A percentile compares a stretch with the other conserved stretches of the same genome.
These are phyloP conservation scores for Adansonia digitata DNA, from an alignment of 345 rosid genomes.

Conservation along the genomic window DNA sequence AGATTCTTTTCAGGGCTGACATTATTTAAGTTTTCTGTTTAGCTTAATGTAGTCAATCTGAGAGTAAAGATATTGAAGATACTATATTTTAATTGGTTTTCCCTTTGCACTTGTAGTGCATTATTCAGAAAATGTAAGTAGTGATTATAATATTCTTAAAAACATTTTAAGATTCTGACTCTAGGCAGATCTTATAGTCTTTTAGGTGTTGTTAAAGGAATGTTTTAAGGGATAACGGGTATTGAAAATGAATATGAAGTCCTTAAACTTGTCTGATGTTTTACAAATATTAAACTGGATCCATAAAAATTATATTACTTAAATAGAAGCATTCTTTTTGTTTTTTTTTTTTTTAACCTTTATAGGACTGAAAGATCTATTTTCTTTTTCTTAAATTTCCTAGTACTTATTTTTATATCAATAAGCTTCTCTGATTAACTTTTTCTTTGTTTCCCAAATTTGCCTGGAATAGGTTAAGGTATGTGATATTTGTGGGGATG, in stretches of 20 bases:
- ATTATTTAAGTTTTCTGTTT: background rate
- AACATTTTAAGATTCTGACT: background rate
- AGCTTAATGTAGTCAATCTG: background rate
- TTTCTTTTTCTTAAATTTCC: background rate
- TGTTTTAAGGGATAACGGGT: background rate
- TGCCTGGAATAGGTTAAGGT: conserved; percentile 80
- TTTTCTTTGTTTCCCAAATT: conserved; percentile 3
- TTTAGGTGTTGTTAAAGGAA: background rate
- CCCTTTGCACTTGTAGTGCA: background rate
- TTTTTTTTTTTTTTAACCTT: background rate
- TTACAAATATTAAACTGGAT: background rate
- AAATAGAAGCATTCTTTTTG: background rate
- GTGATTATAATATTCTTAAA: background rate
- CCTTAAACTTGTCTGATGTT: background rate
- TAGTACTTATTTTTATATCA: background rate
- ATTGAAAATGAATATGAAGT: background rate
- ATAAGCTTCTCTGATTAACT: conserved; percentile 4
- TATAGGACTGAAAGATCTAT: background rate
- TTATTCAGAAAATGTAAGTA: background rate
- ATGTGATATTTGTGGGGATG: conserved; percentile 99
- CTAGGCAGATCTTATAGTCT: background rate
- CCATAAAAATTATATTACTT: background rate
- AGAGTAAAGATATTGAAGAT: background rate
- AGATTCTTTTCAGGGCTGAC: background rate
- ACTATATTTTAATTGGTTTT: background rate